Base-by-base conservation (phyloP, 768 basidiomycete species). In the Amylocystis lapponica region DNA sequence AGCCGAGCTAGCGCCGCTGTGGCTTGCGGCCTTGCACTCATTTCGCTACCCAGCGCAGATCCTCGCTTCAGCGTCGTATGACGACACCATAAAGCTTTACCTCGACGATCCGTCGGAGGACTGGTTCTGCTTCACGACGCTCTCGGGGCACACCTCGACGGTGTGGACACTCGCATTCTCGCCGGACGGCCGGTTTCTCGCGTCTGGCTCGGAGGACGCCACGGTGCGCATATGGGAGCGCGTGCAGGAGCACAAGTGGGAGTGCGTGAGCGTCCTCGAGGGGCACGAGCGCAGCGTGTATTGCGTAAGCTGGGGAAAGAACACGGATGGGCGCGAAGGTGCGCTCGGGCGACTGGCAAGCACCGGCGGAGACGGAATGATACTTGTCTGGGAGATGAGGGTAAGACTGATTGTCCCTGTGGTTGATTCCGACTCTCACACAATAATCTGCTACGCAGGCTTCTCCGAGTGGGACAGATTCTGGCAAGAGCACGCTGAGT, bases 21-120 rank as follows among this genome's bases (percentile, higher is more conserved):
- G n/a, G 5, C 11, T 27, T 47, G 13, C 14, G 19, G n/a, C 16
- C 14, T 4, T 14, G 5, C 26, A 26, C 44, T 48, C 31, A 49
- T 20, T 39, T 38, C 38, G 34, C 31, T 54, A 49, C 37, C 36
- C 52, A 60, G 54, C 47, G 56, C 64, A 95, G 88, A 90, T 97
- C 49, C 81, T 99, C 42, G 95, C 95, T 21, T 97, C 95, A 2
- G 89, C 81, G 3, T 97, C 95, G 0, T 99, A 98, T 66, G 96
- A 99, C 58, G 94, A 97, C 53, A 91, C 87, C 2, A 86, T 99
- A 61, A 91, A 89, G 48, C 78, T 99, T 22, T 93, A 94, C 64
- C 66, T 87, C 41, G 93, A 98, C 55, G 94, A 97, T 59, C 91
- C 91, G 0, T 79, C 79, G 21, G 90, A 95, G 48, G 96, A 99